Evolutionary conservation across 441 rosid genomes (phyloP), one percentile per base, ranked within the genome.

Genomic region (Raphanus hybrid): DNA sequence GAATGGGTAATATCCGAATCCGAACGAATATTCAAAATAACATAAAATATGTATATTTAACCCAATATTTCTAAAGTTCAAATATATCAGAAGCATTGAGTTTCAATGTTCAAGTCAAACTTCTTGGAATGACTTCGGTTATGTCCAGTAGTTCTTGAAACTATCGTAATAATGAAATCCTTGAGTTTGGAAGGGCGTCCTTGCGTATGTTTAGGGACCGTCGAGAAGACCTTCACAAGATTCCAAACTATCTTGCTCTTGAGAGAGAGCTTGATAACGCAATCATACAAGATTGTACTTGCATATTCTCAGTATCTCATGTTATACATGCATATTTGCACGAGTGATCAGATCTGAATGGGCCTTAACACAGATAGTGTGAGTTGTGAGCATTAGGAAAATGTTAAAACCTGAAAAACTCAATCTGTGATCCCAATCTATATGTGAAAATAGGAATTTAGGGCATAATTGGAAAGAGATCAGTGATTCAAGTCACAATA

Each of bases 241-340:
- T 52, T 52, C 23, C 9, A 6, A 52, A 52, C 23, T 52, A 15
- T 52, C 20, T 52, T 52, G 23, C 58, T 52, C 58, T 52, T 52
- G 20, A 52, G 55, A 50, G 20, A 5, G 23, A 52, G 23, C 58
- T 52, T 52, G 58, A 14, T 52, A 52, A 15, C 2, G 20, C 58
- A 52, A 52, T 52, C 58, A 52, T 15, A 52, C 58, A 52, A 52
- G 58, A 52, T 52, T 52, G 16, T 52, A 52, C 58, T 52, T 14
- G 23, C 58, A 52, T 52, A 52, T 15, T 52, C 23, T 15, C 20
- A 52, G 9, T 52, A 20, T 52, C 20, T 14, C 58, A 52, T 52
- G 58, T 14, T 15, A 52, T 52, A 52, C 58, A 52, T 23, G 26
- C 23, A 50, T 50, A 3, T 50, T 50, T 50, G 55, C 55, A 50